Base-by-base conservation (phyloP, 2,329 filamentous ascomycete genomes). In the Paraphoma chrysanthemicola region DNA sequence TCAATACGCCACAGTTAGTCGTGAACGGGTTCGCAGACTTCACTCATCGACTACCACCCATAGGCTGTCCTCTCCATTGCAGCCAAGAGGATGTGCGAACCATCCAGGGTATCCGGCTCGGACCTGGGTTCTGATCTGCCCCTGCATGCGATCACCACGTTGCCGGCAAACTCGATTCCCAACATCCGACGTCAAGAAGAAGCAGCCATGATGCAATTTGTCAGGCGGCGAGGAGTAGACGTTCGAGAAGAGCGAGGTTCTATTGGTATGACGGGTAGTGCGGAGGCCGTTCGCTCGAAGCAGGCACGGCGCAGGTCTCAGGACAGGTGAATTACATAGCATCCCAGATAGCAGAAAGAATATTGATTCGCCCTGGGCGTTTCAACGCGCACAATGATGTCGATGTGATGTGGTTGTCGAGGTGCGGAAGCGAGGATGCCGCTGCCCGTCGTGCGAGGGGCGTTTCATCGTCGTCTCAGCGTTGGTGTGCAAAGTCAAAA, bases 391-490 rank as follows among this genome's bases (percentile, higher is more conserved):
- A 48, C 43, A 23, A 62, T 64, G 59, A 64, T 60, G 57, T 56
- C 51, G 53, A 44, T 43, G 57, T 60, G 49, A 60, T 59, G 51
- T 46, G 51, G 36, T 38, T 51, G 52, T 54, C 51, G 55, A 33
- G 51, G 49, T 60, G 57, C 59, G 66, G 64, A 64, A 58, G 46
- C 43, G 50, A 41, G 56, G 41, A 41, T 57, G 29, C 64, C 61
- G 62, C 58, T 55, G 54, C 41, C 16, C 44, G 52, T 46, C 63
- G 69, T 67, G 57, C 42, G 60, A 64, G 56, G 23, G 16, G 46
- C 31, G 72, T 75, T 75, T 75, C 71, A 74, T 46, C 44, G 48
- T n/a, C 57, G 72, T 75, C 68, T 71, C 72, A 70, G 59, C 55
- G 41, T 14, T 33, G 29, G 16, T 53, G 16, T 53, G 46, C 48